Evolutionary conservation across 768 basidiomycete species (phyloP).

Genomic region (Tylopilus subfusipes): DNA sequence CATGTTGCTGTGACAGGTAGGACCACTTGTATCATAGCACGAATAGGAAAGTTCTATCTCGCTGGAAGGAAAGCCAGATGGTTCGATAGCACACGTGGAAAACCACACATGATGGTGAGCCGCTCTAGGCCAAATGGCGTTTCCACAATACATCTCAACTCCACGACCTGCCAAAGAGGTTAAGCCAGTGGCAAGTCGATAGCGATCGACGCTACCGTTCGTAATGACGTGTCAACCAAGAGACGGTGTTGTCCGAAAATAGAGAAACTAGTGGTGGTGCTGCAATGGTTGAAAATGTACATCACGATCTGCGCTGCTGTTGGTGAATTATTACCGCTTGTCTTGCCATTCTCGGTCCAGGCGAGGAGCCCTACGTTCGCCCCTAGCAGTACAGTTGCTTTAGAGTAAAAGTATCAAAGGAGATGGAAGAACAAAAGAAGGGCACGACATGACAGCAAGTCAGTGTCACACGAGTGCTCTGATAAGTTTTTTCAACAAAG

Average conservation of each 20-base stretch:
- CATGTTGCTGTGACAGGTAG: neutral
- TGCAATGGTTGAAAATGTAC: constrained; percentile 29
- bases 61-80: no score
- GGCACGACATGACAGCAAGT: constrained; percentile 21
- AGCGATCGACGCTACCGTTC: constrained; percentile 18
- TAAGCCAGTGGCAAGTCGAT: neutral
- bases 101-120: constrained; percentile 38
- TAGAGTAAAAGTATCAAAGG: neutral
- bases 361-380: constrained; percentile 25
- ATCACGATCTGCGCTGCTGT: constrained; percentile 22
- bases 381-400: constrained; percentile 30
- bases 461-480: constrained; percentile 33
- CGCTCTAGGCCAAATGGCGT: constrained; percentile 32
- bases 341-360: constrained; percentile 10
- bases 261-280: constrained; percentile 28
- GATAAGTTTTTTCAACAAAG: constrained; percentile 33
- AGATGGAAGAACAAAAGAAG: neutral
- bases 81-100: constrained; percentile 39
- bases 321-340: constrained; percentile 3
- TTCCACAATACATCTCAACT: constrained; percentile 26
- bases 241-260: constrained; percentile 35
- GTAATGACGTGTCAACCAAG: constrained; percentile 29
- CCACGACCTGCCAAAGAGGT: constrained; percentile 19
- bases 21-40: neutral
- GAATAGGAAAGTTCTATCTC: no score